phyloP scores from a whole-genome alignment of 495 filamentous ascomycete genomes.

The Schizothecium vesticola region DNA sequence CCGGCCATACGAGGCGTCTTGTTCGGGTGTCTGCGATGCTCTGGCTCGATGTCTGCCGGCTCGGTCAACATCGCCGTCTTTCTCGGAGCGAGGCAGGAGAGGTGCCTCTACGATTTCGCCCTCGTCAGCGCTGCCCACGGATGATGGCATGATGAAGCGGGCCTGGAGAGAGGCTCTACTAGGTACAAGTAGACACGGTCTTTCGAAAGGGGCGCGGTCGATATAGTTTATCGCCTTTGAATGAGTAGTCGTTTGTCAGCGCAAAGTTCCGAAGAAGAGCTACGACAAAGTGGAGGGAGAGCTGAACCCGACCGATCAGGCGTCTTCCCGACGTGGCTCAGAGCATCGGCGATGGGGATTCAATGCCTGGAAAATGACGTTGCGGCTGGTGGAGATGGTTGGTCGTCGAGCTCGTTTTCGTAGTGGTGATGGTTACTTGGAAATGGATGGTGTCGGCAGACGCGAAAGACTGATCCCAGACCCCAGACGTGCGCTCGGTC shows the following conservation, averaged over 20 bases:
- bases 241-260: neutral
- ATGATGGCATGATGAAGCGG: constrained; percentile 40
- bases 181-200: neutral
- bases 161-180: neutral
- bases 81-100: constrained; percentile 47
- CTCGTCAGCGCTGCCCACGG: constrained; percentile 59
- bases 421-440: neutral
- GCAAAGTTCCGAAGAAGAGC: neutral
- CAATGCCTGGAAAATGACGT: neutral
- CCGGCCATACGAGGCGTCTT: constrained; percentile 59
- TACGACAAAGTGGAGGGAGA: constrained; percentile 8
- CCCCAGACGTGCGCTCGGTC: neutral
- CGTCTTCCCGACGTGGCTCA: neutral
- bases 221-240: neutral
- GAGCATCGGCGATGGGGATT: neutral
- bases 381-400: neutral
- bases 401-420: neutral
- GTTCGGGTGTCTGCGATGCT: constrained; percentile 67
- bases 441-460: neutral
- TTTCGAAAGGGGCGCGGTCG: neutral
- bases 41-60: constrained; percentile 63
- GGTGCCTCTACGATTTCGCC: constrained; percentile 81
- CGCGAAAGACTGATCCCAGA: neutral
- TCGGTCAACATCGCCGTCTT: constrained; percentile 59
- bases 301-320: constrained; percentile 23